Conservation (phyloP, 352 stramenopile species). For the Phytophthora melonis region DNA sequence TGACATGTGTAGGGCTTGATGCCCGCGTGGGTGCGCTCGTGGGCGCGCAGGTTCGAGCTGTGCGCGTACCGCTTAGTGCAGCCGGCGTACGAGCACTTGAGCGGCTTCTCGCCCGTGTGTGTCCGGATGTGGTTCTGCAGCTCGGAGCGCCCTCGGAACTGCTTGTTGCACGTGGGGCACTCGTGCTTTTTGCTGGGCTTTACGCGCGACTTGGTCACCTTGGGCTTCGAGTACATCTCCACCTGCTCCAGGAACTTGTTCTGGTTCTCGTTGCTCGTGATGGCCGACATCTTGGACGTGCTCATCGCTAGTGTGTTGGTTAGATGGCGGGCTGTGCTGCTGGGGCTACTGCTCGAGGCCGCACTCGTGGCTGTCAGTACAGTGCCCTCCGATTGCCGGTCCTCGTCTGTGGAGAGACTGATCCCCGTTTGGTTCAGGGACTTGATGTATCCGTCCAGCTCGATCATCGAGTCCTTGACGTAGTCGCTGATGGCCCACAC, state of each 20-base stretch:
- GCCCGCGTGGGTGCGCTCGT: conserved; percentile 91
- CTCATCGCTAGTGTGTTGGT: conserved; percentile 56
- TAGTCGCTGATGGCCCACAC: conserved; percentile 91
- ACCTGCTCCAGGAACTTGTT: conserved; percentile 90
- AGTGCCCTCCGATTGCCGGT: conserved; percentile 22
- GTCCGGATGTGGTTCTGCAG: conserved; percentile 91
- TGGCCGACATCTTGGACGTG: conserved; percentile 75
- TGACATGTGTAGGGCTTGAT: conserved; percentile 93
- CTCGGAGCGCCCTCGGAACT: conserved; percentile 86
- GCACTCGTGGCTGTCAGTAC: conserved; percentile 29
- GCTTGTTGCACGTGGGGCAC: conserved; percentile 86
- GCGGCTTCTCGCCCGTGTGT: conserved; percentile 91
- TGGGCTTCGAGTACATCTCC: conserved; percentile 90
- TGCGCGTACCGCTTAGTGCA: conserved; percentile 92
- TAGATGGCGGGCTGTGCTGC: conserved; percentile 33
- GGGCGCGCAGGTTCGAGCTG: conserved; percentile 91
- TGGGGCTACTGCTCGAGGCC: not conserved
- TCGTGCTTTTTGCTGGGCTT: conserved; percentile 90
- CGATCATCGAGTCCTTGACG: conserved; percentile 87
- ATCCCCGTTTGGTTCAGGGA: conserved; percentile 63
- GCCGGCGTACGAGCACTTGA: conserved; percentile 86
- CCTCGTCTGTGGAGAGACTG: conserved; percentile 34
- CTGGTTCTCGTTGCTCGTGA: conserved; percentile 81
- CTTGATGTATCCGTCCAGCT: conserved; percentile 87
- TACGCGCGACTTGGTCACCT: conserved; percentile 88